Conservation (phyloP, 208 protist species). For the Lotmaria passim region DNA sequence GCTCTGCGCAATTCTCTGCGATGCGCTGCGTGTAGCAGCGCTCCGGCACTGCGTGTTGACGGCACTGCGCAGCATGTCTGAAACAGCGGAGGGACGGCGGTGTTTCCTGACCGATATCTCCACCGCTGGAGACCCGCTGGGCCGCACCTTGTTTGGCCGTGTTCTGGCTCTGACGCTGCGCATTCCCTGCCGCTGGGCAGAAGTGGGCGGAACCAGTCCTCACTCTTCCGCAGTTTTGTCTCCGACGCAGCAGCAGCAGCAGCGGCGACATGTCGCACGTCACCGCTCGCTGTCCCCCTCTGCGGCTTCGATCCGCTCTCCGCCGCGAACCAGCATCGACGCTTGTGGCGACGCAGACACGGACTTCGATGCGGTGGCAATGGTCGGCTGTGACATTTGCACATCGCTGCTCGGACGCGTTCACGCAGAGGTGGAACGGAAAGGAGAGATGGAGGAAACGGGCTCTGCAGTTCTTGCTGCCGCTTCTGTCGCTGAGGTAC, state of each 20-base stretch:
- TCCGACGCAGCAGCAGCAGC: background rate
- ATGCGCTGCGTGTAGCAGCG: conserved; percentile 36
- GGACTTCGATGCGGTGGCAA: background rate
- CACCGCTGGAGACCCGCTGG: conserved; percentile 50
- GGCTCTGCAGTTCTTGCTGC: background rate
- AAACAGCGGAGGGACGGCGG: conserved; percentile 51
- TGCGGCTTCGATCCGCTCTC: background rate
- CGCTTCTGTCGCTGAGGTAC: background rate
- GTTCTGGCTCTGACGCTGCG: conserved; percentile 59
- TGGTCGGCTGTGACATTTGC: conserved; percentile 32
- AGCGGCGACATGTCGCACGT: background rate
- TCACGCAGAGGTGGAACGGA: background rate
- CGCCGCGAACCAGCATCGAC: background rate
- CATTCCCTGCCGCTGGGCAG: conserved; percentile 29
- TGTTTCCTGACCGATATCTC: conserved; percentile 68
- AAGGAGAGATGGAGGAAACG: no score
- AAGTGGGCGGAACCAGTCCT: background rate
- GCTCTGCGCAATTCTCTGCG: conserved; percentile 44
- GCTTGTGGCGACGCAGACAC: background rate
- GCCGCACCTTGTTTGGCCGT: conserved; percentile 73
- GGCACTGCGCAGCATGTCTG: conserved; percentile 35
- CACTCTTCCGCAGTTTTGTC: background rate
- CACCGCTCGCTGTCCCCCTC: conserved; percentile 1
- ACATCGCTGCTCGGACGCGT: conserved; percentile 6
- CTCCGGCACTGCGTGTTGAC: conserved; percentile 42